Evolutionary conservation across 1,284 basidiomycete species (phyloP).

Genomic region (Ustilago curta): DNA sequence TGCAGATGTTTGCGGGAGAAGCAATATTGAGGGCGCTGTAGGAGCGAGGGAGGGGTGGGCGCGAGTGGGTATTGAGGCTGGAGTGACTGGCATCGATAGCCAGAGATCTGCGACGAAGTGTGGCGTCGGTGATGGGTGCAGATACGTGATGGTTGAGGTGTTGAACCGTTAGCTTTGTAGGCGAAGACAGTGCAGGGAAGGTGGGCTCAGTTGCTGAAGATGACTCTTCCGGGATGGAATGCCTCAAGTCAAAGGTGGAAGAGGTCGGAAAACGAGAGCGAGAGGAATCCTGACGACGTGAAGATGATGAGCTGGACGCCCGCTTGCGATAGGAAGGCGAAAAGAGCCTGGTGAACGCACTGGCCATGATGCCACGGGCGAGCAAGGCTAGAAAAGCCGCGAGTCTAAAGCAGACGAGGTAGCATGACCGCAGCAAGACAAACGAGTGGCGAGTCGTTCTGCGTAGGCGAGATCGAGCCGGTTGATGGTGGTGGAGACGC

Average conservation of each 20-base stretch:
- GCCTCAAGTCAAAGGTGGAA: conserved; percentile 36
- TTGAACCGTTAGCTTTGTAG: conserved; percentile 28
- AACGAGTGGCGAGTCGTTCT: too few relatives aligned
- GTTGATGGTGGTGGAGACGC: background rate
- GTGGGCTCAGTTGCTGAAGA: conserved; percentile 16
- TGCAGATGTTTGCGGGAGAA: background rate
- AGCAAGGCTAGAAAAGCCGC: conserved; percentile 8
- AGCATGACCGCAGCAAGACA: conserved; percentile 14
- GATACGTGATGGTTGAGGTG: conserved; percentile 33
- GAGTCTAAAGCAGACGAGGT: background rate
- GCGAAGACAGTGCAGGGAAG: conserved; percentile 10
- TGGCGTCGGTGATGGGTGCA: conserved; percentile 35
- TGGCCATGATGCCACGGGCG: conserved; percentile 23
- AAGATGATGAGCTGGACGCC: conserved; percentile 16
- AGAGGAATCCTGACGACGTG: conserved; percentile 27
- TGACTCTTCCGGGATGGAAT: conserved; percentile 38
- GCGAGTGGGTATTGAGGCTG: background rate
- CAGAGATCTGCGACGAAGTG: conserved; percentile 25
- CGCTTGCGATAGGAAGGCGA: conserved; percentile 34
- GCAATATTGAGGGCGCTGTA: conserved; percentile 28
- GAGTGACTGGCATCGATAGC: conserved; percentile 24
- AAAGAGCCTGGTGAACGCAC: conserved; percentile 44
- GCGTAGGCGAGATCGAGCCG: too few relatives aligned
- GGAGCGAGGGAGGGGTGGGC: conserved; percentile 20
- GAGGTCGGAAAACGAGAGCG: conserved; percentile 26